A percentile compares a stretch with the other conserved stretches of the same genome.
Evolutionary conservation across 139 green algal species (phyloP).

Genomic region (Chlamydomonas schloesseri): DNA sequence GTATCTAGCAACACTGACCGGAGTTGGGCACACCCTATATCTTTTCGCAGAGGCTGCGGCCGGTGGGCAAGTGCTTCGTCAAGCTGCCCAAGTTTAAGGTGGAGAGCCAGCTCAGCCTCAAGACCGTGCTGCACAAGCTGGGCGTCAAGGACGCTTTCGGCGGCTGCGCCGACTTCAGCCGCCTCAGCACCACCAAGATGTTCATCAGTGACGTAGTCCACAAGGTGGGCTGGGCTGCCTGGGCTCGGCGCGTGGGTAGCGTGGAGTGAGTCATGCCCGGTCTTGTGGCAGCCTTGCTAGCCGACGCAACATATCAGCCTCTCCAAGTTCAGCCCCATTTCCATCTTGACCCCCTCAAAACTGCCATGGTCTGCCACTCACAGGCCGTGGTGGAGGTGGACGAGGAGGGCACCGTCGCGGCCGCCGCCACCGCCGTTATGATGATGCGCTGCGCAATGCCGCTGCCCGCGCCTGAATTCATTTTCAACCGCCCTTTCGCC

Average conservation of each 20-base stretch:
- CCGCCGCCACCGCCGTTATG: constrained; percentile 17
- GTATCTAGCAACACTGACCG: too few species aligned
- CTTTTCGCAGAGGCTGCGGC: background rate
- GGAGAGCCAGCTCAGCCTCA: background rate
- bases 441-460: constrained; percentile 7
- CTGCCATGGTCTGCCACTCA: too few species aligned
- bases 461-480: background rate
- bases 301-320: too few species aligned
- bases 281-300: too few species aligned
- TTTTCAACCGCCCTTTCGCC: constrained; percentile 33
- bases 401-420: constrained; percentile 40
- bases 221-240: constrained; percentile 4
- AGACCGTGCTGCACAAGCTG: background rate
- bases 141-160: constrained; percentile 25
- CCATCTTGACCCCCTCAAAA: too few species aligned
- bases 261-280: too few species aligned
- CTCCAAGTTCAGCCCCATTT: too few species aligned
- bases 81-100: constrained; percentile 43
- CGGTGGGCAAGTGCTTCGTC: background rate
- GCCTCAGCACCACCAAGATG: background rate
- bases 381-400: constrained; percentile 44
- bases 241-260: background rate
- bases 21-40: too few species aligned
- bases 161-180: constrained; percentile 18
- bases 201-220: constrained; percentile 35